Base-by-base conservation (phyloP, 23 red algal species). In the Gracilaria caudata region DNA sequence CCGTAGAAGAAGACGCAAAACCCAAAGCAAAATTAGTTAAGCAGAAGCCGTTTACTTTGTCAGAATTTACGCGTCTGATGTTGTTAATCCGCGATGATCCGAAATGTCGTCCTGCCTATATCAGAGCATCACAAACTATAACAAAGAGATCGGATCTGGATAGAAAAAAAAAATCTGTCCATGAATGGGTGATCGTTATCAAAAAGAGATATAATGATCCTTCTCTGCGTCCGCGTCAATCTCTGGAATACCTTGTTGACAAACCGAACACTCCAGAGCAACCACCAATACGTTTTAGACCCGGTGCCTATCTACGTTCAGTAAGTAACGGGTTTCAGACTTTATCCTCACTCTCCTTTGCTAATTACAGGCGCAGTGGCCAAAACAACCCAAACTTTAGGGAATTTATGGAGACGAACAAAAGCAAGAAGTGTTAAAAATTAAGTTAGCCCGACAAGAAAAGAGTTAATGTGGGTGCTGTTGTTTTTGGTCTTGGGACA, bases 101-200 rank as follows among this genome's bases (percentile, higher is more conserved):
- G 8, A 25, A 68, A 68, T 68, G 63, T 68, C 34, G 63, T 36
- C 13, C 25, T 35, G 63, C 63, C 8, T 68, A n/a, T 68, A 33
- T 68, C 28, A 68, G 63, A 35, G 4, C 63, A 34, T 68, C 34
- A 4, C 30, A 68, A 25, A 68, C 63, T 35, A 68, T 68, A 12
- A 35, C 63, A 23, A 68, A 68, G 30, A 4, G 63, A 3, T 12
- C 30, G 4, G 11, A 34, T 13, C 63, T 68, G 3, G 63, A 68
- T 23, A 68, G n/a, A 25, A 68, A 68, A 6, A 23, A 33, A 35
- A 68, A 68, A 4, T 25, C 63, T 6, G 63, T 23, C 33, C 13
- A 68, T 68, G n/a, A 14, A 68, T 68, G 63, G 30, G 63, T 68
- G 30, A 68, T 35, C 34, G 63, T 68, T 23, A 68, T 68, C n/a